Conservation (phyloP, 306 rosid species). For the Cercis canadensis region DNA sequence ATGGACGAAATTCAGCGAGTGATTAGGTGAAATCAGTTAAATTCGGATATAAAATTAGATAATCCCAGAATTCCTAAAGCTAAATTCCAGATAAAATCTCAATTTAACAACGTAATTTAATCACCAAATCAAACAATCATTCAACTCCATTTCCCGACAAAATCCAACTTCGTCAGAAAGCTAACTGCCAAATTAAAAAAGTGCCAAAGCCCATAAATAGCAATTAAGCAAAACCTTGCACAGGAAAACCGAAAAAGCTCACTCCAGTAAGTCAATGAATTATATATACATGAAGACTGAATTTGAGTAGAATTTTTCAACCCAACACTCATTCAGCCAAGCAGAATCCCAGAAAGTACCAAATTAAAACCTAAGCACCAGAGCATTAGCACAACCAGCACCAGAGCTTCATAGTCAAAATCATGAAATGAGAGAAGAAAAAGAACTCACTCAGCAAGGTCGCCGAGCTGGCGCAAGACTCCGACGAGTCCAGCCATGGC, state of each 20-base stretch:
- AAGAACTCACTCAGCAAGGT: slow-evolving; percentile 82
- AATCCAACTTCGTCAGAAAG: background rate
- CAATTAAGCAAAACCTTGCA: slow-evolving; percentile 5
- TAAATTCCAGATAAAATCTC: background rate
- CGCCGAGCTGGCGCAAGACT: slow-evolving; percentile 95
- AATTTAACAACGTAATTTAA: slow-evolving; percentile 18
- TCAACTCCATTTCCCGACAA: slow-evolving; percentile 17
- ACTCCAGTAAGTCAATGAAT: slow-evolving; percentile 13
- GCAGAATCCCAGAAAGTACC: background rate
- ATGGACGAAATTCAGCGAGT: background rate
- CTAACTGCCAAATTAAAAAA: background rate
- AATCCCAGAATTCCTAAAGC: background rate
- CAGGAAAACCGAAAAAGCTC: background rate
- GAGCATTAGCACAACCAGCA: slow-evolving; percentile 20
- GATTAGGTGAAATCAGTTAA: slow-evolving; percentile 9
- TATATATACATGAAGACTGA: background rate
- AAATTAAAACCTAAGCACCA: slow-evolving; percentile 19
- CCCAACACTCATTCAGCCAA: background rate
- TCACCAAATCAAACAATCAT: slow-evolving; percentile 30
- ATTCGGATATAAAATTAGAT: slow-evolving; percentile 13
- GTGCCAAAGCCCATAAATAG: slow-evolving; percentile 15
- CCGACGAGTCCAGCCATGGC: slow-evolving; percentile 93
- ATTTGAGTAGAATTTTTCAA: background rate
- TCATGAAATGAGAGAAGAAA: slow-evolving; percentile 8
- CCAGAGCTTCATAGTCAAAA: slow-evolving; percentile 2